Percentiles rank a stretch among this genome's conserved stretches.
These are phyloP conservation scores for Podospora sp. DNA, from an alignment of 495 filamentous ascomycete species.

Conservation along the genomic window DNA sequence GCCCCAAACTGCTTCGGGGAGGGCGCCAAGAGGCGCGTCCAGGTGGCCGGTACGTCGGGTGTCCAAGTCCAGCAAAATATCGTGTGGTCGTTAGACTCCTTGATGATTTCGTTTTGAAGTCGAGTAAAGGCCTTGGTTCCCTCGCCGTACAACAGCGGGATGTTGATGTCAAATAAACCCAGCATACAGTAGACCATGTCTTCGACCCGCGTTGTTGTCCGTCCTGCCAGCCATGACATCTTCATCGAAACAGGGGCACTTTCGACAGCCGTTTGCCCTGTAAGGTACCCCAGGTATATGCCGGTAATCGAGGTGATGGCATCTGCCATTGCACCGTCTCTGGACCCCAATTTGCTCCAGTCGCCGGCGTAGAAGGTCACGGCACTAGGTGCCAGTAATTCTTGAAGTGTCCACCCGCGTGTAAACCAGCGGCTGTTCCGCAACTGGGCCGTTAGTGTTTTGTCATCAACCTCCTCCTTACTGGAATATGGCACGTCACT, in stretches of 20 bases:
- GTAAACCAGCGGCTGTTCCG: constrained; percentile 35
- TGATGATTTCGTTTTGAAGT: constrained; percentile 9
- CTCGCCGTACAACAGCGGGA: constrained; percentile 10
- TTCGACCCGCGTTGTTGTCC: constrained; percentile 7
- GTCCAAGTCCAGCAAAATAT: constrained; percentile 1
- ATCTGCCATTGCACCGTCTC: background rate
- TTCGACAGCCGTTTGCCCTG: background rate
- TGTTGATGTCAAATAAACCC: constrained; percentile 8
- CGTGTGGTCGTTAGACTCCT: background rate
- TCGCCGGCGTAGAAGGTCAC: background rate
- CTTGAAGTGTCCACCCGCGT: constrained; percentile 13
- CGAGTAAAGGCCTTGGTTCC: background rate
- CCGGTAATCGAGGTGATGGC: background rate
- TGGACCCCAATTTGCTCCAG: background rate
- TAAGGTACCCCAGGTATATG: background rate
- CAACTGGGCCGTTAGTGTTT: background rate
- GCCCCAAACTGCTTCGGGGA: background rate
- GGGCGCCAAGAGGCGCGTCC: background rate
- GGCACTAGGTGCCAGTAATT: background rate
- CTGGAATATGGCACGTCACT: constrained; percentile 19
- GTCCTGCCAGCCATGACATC: constrained; percentile 3
- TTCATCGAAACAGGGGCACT: background rate
- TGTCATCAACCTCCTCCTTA: background rate
- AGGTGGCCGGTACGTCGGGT: background rate
- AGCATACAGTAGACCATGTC: constrained; percentile 8